Evolutionary conservation across 129 eudicot genomes (phyloP).

Genomic region (Pseudognaphalium luteoalbum): DNA sequence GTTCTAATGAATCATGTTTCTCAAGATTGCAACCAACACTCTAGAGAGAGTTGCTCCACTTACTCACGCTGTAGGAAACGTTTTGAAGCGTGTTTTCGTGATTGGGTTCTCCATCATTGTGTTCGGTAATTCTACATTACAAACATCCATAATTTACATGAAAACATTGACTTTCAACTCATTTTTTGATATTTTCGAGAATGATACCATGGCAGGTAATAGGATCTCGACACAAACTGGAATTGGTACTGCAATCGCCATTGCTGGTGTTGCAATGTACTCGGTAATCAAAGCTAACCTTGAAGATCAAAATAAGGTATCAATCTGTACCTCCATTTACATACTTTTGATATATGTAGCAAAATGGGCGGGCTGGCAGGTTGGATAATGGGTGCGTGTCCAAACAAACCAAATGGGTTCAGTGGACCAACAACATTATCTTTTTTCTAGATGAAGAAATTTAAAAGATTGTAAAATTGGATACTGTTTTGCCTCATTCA

Average conservation of each 20-base stretch:
- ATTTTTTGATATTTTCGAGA: constrained; percentile 45
- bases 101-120: constrained; percentile 80
- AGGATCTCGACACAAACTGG: constrained; percentile 83
- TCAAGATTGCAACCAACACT: constrained; percentile 56
- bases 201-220: constrained; percentile 51
- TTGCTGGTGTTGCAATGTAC: constrained; percentile 88
- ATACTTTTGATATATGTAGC: not conserved
- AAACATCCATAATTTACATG: too few relatives aligned
- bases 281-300: constrained; percentile 77
- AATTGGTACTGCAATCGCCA: constrained; percentile 79
- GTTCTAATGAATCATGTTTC: too few relatives aligned
- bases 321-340: not conserved
- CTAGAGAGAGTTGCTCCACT: constrained; percentile 96
- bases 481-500: too few relatives aligned
- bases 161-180: too few relatives aligned
- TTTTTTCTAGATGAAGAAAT: not conserved
- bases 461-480: too few relatives aligned
- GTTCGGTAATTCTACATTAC: constrained; percentile 56
- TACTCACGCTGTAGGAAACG: constrained; percentile 89
- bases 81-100: constrained; percentile 87
- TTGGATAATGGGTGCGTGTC: too few relatives aligned
- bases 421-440: not conserved
- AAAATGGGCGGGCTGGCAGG: too few relatives aligned
- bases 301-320: constrained; percentile 73
- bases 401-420: not conserved